Percentiles rank a stretch among this genome's conserved stretches.
Evolutionary conservation across 805 yeast species (phyloP).

Genomic region (Jamesozyma piceae): DNA sequence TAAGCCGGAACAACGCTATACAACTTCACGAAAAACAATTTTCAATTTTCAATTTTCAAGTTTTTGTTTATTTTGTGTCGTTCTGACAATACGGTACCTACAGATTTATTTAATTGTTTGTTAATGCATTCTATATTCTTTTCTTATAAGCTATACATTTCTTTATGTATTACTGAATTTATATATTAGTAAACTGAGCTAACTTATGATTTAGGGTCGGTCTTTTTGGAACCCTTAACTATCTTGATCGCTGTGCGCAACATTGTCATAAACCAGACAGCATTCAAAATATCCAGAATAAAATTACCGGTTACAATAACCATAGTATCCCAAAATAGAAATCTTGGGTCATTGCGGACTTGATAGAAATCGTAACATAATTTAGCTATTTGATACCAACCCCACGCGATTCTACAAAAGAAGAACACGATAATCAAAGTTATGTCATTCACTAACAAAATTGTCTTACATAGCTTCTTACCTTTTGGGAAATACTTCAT

Average conservation of each 20-base stretch:
- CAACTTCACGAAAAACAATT: too few relatives aligned
- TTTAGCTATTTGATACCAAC: conserved; percentile 54
- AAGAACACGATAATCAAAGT: conserved; percentile 57
- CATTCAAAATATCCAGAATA: conserved; percentile 54
- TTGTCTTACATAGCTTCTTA: conserved; percentile 32
- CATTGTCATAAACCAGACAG: conserved; percentile 80
- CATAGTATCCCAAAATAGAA: conserved; percentile 33
- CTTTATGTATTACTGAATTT: too few relatives aligned
- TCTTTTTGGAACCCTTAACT: conserved; percentile 4
- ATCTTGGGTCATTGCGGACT: conserved; percentile 36
- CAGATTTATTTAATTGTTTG: too few relatives aligned
- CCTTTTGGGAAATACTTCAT: conserved; percentile 19
- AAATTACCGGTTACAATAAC: conserved; percentile 41
- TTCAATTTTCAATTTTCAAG: too few relatives aligned
- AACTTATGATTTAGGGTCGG: too few relatives aligned
- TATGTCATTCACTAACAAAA: conserved; percentile 33
- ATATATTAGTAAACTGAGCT: too few relatives aligned
- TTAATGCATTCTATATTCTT: background rate
- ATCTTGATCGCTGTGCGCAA: conserved; percentile 44
- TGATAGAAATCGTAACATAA: conserved; percentile 40
- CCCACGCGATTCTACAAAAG: conserved; percentile 68
- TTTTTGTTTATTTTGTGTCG: too few relatives aligned
- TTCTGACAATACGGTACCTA: too few relatives aligned
- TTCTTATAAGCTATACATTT: too few relatives aligned
- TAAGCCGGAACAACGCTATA: too few relatives aligned